These are phyloP conservation scores for Penicillium roqueforti DNA, from an alignment of 495 filamentous ascomycete genomes.

Conservation along the genomic window DNA sequence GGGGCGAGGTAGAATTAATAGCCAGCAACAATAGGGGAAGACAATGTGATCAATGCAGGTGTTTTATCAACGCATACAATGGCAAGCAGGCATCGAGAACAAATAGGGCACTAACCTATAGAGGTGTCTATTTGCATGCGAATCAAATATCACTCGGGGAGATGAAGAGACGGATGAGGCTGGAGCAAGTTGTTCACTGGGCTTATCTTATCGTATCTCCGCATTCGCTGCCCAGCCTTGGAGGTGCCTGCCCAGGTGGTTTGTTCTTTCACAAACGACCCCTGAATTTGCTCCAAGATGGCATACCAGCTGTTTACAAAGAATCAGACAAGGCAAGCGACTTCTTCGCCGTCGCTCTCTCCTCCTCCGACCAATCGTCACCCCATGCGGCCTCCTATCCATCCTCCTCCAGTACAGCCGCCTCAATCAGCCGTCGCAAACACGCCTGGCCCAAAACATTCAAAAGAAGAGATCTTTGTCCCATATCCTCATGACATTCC, in stretches of 20 bases:
- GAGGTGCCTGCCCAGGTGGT: slow-evolving; percentile 10
- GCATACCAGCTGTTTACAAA: slow-evolving; percentile 44
- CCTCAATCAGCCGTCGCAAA: slow-evolving; percentile 23
- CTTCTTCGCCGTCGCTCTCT: slow-evolving; percentile 24
- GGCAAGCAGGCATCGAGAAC: background rate
- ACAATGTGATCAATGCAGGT: background rate
- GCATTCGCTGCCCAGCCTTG: slow-evolving; percentile 22
- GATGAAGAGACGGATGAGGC: slow-evolving; percentile 10
- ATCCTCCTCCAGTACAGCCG: slow-evolving; percentile 28
- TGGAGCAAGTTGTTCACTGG: slow-evolving; percentile 21
- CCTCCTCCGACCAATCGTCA: slow-evolving; percentile 3
- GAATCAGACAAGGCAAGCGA: slow-evolving; percentile 26
- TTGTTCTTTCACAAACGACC: background rate
- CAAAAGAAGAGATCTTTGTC: slow-evolving; percentile 27
- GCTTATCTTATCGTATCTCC: slow-evolving; percentile 47
- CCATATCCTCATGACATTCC: slow-evolving; percentile 33
- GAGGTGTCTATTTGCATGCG: slow-evolving; percentile 11
- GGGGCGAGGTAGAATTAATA: background rate
- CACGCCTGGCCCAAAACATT: slow-evolving; percentile 23
- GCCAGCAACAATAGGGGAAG: slow-evolving; percentile 8
- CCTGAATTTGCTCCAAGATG: slow-evolving; percentile 20
- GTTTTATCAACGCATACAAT: background rate
- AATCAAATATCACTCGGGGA: background rate
- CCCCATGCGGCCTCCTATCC: slow-evolving; percentile 29
- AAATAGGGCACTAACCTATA: slow-evolving; percentile 13